Conservation (phyloP, 345 rosid genomes). For the Conringia planisiliqua region DNA sequence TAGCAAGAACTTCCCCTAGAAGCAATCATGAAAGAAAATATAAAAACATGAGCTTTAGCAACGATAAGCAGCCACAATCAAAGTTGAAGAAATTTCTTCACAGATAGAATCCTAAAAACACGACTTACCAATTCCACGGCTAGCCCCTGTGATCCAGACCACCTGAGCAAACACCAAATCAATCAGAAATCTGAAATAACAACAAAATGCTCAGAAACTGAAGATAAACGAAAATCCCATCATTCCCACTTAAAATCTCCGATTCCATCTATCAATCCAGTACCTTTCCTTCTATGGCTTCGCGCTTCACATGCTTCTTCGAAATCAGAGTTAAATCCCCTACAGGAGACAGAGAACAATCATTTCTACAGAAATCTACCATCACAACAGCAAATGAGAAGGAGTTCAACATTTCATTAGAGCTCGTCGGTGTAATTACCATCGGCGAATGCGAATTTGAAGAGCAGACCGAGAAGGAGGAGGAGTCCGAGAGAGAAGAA, state of each 20-base stretch:
- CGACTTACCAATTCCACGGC: constrained; percentile 83
- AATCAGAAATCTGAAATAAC: neutral
- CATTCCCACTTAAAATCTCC: neutral
- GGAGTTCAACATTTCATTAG: neutral
- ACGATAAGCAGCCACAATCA: neutral
- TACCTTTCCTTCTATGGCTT: constrained; percentile 82
- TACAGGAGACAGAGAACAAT: constrained; percentile 17
- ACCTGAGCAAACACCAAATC: constrained; percentile 43
- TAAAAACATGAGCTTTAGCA: neutral
- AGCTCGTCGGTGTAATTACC: constrained; percentile 36
- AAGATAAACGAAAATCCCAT: neutral
- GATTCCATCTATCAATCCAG: neutral
- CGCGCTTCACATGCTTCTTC: constrained; percentile 64
- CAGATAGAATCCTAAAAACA: neutral
- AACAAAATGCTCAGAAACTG: neutral
- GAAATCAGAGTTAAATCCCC: constrained; percentile 77
- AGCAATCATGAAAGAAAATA: neutral
- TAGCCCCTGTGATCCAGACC: constrained; percentile 94
- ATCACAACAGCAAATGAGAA: neutral
- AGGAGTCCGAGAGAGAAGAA: constrained; percentile 32
- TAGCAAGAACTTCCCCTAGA: constrained; percentile 83
- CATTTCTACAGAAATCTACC: neutral
- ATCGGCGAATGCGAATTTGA: constrained; percentile 56
- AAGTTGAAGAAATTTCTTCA: neutral
- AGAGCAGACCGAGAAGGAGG: constrained; percentile 31